Conservation (phyloP, 441 rosid species). For the Raphanus hybrid region DNA sequence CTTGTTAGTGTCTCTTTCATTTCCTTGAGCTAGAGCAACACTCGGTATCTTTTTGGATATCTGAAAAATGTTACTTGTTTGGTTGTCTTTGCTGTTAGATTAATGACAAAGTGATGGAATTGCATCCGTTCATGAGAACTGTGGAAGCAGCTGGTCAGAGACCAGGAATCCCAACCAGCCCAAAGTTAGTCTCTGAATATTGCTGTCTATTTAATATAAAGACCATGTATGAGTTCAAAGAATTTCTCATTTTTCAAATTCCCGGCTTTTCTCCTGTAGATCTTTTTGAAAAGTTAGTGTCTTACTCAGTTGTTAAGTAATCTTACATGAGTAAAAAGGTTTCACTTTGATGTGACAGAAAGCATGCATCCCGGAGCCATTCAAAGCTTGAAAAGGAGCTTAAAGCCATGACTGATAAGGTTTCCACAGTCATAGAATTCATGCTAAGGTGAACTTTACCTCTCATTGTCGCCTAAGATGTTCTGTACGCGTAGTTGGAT, state of each 20-base stretch:
- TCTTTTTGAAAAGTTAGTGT: no score
- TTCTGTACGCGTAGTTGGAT: constrained; percentile 1
- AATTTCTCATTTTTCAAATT: neutral
- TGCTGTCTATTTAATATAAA: constrained; percentile 12
- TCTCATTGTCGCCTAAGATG: neutral
- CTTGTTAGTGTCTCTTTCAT: constrained; percentile 20
- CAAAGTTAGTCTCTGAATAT: constrained; percentile 58
- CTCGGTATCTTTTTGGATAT: constrained; percentile 2
- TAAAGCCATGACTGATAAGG: constrained; percentile 60
- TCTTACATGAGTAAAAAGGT: neutral
- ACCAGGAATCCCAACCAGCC: constrained; percentile 50
- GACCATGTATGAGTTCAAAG: constrained; percentile 13
- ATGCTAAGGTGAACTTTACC: constrained; percentile 64
- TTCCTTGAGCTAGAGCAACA: neutral
- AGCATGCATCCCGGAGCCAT: constrained; percentile 54
- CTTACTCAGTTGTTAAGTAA: no score
- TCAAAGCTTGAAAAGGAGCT: constrained; percentile 51
- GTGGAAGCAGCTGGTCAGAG: constrained; percentile 59
- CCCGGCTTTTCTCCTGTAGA: no score
- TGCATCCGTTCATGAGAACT: constrained; percentile 52
- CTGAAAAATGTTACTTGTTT: constrained; percentile 19
- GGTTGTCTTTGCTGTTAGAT: constrained; percentile 53
- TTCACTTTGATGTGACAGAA: constrained; percentile 56
- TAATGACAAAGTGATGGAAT: constrained; percentile 63
- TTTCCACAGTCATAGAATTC: constrained; percentile 58